phyloP scores from a whole-genome alignment of 306 rosid genomes.

The Quercus rubra region DNA sequence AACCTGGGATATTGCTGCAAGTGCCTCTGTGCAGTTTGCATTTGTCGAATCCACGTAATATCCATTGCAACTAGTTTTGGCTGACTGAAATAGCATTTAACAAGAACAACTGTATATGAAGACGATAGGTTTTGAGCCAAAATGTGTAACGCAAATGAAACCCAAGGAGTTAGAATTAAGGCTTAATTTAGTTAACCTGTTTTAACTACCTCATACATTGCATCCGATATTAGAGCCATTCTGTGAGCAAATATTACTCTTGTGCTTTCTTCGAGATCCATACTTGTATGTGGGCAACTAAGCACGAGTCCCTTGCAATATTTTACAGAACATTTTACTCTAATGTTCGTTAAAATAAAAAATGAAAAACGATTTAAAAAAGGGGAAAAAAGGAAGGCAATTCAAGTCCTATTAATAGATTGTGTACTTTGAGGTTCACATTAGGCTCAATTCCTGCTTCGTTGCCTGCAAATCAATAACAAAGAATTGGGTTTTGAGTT shows the following conservation, averaged over 20 bases:
- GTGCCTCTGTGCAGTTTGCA: background rate
- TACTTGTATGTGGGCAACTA: conserved; percentile 22
- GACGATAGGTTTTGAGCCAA: background rate
- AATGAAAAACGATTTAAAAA: background rate
- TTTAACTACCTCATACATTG: conserved; percentile 13
- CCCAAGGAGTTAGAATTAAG: too few relatives aligned
- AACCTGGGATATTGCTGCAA: conserved; percentile 3
- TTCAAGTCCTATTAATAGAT: background rate
- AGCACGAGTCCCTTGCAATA: conserved; percentile 4
- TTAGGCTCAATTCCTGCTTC: conserved; percentile 19
- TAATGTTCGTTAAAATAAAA: background rate
- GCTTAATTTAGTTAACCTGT: background rate
- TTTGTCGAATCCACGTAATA: conserved; percentile 11
- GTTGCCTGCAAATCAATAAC: conserved; percentile 14
- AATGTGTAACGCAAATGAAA: background rate
- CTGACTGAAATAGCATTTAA: conserved; percentile 6
- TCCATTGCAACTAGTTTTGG: conserved; percentile 18
- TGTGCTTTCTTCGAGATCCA: conserved; percentile 1
- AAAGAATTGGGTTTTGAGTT: background rate
- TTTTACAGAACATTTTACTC: background rate
- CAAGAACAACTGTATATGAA: too few relatives aligned
- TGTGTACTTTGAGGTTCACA: conserved; percentile 23
- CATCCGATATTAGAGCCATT: conserved; percentile 23
- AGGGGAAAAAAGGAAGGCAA: background rate
- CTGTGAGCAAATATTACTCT: conserved; percentile 12